Conservation (phyloP, 2,329 filamentous ascomycete species). For the Cladosporium velox region DNA sequence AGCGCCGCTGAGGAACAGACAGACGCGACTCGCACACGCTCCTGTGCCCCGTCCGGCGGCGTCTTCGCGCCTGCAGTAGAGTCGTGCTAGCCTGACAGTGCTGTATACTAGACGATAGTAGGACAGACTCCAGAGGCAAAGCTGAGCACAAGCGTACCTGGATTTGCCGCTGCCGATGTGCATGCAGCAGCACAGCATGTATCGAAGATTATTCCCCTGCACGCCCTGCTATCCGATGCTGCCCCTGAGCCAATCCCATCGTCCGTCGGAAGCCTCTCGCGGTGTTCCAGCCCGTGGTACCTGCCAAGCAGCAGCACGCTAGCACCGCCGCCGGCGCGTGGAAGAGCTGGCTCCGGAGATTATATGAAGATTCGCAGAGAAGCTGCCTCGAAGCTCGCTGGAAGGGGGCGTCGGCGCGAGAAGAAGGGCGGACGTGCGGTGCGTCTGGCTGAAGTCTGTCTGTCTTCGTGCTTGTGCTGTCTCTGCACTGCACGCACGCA, state of each 20-base stretch:
- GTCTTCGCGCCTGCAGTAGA: slow-evolving; percentile 11
- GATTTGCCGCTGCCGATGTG: not conserved
- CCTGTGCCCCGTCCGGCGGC: not conserved
- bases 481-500: not conserved
- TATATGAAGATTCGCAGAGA: slow-evolving; percentile 6
- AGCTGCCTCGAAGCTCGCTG: not conserved
- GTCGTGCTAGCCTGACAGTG: not conserved
- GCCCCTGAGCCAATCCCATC: slow-evolving; percentile 3
- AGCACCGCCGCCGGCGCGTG: not conserved
- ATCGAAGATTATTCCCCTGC: not conserved
- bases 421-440: not conserved
- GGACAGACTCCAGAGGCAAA: not conserved
- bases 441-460: not conserved
- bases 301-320: slow-evolving; percentile 8
- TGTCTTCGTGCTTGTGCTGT: not conserved
- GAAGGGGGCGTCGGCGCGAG: not conserved
- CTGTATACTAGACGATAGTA: not conserved
- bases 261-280: not conserved
- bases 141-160: not conserved
- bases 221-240: not conserved
- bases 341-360: slow-evolving; percentile 5
- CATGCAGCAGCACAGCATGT: not conserved
- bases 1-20: not conserved
- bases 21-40: slow-evolving; percentile 1
- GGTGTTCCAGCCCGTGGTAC: not conserved